phyloP scores from a whole-genome alignment of 225 moss, liverwort and hornwort species.

The Antitrichia curtipendula region DNA sequence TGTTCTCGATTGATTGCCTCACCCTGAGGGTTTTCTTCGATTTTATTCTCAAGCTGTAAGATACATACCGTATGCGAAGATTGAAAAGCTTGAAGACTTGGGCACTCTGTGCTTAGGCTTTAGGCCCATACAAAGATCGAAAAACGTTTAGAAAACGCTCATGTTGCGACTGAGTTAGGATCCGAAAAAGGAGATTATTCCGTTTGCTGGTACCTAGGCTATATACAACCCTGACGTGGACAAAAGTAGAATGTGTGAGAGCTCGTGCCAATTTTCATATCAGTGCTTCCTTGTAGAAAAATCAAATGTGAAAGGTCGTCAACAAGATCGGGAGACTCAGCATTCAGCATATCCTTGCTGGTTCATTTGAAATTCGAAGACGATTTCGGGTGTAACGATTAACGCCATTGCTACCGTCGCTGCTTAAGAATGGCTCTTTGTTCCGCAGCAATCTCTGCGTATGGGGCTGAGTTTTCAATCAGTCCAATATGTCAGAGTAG shows the following conservation, averaged over 20 bases:
- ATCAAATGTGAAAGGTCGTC: neutral
- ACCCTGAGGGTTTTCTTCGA: neutral
- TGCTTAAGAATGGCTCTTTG: neutral
- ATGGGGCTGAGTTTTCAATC: neutral
- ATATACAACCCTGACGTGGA: neutral
- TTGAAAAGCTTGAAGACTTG: neutral
- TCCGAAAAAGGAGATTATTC: neutral
- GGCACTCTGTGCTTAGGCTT: neutral
- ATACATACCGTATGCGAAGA: neutral
- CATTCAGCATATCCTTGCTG: neutral
- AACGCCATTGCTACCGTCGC: neutral
- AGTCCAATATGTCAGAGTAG: neutral
- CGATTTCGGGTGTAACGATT: neutral
- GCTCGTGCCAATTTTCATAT: neutral
- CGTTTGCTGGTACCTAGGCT: neutral
- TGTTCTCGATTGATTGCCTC: neutral
- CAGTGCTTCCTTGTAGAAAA: neutral
- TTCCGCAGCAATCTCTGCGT: neutral
- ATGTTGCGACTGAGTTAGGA: neutral
- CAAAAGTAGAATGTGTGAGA: neutral
- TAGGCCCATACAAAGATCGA: neutral
- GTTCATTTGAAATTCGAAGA: neutral
- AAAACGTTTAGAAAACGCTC: neutral
- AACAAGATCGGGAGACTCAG: neutral
- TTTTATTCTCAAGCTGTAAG: neutral